Evolutionary conservation across 176 grass and related monocot genomes (phyloP).

Genomic region (Otatea glauca): DNA sequence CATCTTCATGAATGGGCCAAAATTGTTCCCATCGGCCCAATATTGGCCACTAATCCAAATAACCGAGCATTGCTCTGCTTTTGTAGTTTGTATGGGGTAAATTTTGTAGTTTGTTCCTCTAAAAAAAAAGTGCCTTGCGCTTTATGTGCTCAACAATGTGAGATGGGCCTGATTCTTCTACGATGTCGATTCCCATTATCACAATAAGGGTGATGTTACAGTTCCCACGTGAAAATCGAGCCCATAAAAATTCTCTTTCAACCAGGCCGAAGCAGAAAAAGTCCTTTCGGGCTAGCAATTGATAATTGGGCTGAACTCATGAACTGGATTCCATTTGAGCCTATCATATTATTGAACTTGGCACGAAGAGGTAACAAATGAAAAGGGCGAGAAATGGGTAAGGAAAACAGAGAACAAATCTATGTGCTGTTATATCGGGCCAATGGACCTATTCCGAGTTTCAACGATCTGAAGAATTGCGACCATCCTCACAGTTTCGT

Average conservation of each 20-base stretch:
- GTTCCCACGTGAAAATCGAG: neutral
- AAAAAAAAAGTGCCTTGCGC: no score
- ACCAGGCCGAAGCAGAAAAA: neutral
- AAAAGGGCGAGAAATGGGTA: neutral
- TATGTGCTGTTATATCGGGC: neutral
- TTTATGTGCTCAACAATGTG: neutral
- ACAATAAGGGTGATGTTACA: neutral
- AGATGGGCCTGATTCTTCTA: neutral
- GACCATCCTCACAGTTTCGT: neutral
- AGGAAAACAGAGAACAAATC: neutral
- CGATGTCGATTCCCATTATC: no score
- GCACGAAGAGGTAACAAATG: neutral
- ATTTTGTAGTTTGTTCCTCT: no score
- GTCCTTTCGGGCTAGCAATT: neutral
- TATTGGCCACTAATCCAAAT: neutral
- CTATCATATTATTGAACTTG: neutral
- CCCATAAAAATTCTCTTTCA: neutral
- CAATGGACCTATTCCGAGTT: neutral
- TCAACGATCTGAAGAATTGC: neutral
- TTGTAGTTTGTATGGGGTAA: neutral
- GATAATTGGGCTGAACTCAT: neutral
- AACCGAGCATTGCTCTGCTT: neutral
- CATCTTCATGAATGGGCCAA: neutral
- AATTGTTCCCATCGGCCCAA: neutral
- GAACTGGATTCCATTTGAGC: neutral